phyloP scores from a whole-genome alignment of 2,329 filamentous ascomycete genomes.

The Zalaria sp. region DNA sequence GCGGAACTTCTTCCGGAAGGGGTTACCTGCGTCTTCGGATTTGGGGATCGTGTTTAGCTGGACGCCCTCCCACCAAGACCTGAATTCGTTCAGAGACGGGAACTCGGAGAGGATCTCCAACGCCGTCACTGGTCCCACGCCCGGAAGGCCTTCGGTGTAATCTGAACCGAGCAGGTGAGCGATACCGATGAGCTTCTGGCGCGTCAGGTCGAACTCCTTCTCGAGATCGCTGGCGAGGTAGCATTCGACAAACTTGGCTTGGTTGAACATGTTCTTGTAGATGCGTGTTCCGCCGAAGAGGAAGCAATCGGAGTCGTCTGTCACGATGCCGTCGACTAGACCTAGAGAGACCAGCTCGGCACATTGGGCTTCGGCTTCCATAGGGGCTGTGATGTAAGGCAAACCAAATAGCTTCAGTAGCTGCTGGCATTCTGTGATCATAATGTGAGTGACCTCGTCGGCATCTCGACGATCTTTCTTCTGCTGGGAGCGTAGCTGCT shows the following conservation, averaged over 20 bases:
- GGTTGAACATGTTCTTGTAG: constrained; percentile 99
- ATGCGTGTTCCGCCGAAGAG: constrained; percentile 91
- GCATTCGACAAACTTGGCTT: constrained; percentile 94
- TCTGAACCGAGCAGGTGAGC: constrained; percentile 87
- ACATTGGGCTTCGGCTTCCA: constrained; percentile 98
- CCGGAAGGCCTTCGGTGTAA: constrained; percentile 84
- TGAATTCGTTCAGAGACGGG: constrained; percentile 58
- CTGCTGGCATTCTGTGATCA: constrained; percentile 91
- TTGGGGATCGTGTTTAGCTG: constrained; percentile 54
- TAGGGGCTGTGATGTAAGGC: constrained; percentile 91
- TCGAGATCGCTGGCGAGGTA: constrained; percentile 76
- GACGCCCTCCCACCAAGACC: constrained; percentile 73
- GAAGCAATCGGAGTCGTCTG: constrained; percentile 93
- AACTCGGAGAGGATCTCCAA: constrained; percentile 93
- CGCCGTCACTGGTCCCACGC: constrained; percentile 86
- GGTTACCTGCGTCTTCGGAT: constrained; percentile 36
- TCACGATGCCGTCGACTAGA: constrained; percentile 93
- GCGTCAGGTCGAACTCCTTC: constrained; percentile 73
- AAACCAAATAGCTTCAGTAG: constrained; percentile 82
- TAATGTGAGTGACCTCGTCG: constrained; percentile 90
- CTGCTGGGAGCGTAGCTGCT: constrained; percentile 78
- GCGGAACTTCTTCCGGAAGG: constrained; percentile 78
- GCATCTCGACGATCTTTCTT: constrained; percentile 93
- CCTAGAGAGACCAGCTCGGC: constrained; percentile 76
- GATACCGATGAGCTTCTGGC: constrained; percentile 76